phyloP scores from a whole-genome alignment of 1,284 basidiomycete genomes.

The Papiliotrema nemorosa region DNA sequence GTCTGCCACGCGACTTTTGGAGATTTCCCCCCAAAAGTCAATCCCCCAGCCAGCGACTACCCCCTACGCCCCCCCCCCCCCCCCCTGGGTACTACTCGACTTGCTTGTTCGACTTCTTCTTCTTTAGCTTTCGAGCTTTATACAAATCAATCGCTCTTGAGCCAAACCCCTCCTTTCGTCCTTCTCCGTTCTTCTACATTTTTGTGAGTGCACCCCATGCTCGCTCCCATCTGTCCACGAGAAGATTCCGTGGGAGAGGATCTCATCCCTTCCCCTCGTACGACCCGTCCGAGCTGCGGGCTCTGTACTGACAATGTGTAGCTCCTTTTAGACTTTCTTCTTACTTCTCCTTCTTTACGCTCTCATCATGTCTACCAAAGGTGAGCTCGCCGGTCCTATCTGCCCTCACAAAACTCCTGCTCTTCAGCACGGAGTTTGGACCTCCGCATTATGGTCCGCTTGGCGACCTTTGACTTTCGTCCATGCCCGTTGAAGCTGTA shows the following conservation, averaged over 20 bases:
- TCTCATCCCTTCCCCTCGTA: not conserved
- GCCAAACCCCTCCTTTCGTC: constrained; percentile 1
- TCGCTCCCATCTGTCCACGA: not conserved
- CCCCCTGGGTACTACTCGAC: constrained; percentile 3
- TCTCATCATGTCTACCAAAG: constrained; percentile 49
- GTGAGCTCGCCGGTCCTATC: constrained; percentile 28
- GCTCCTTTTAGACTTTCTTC: not conserved
- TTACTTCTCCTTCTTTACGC: constrained; percentile 2
- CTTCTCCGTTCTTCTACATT: not conserved
- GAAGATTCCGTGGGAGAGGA: not conserved
- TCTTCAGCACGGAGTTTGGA: not conserved
- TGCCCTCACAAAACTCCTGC: not conserved
- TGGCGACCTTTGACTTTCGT: not conserved
- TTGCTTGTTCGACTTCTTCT: constrained; percentile 9
- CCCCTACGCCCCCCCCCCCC: constrained; percentile 1
- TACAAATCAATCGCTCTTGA: constrained; percentile 2
- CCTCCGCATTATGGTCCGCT: not conserved
- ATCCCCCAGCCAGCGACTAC: not conserved
- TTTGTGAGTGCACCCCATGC: not conserved
- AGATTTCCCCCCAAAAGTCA: not conserved
- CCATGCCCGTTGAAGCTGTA: not conserved
- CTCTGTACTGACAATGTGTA: too few species aligned
- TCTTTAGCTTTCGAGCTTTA: constrained; percentile 17
- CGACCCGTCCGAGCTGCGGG: not conserved
- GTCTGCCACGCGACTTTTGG: not conserved